Base-by-base conservation (phyloP, 768 basidiomycete genomes). In the Tulasnella sp. region DNA sequence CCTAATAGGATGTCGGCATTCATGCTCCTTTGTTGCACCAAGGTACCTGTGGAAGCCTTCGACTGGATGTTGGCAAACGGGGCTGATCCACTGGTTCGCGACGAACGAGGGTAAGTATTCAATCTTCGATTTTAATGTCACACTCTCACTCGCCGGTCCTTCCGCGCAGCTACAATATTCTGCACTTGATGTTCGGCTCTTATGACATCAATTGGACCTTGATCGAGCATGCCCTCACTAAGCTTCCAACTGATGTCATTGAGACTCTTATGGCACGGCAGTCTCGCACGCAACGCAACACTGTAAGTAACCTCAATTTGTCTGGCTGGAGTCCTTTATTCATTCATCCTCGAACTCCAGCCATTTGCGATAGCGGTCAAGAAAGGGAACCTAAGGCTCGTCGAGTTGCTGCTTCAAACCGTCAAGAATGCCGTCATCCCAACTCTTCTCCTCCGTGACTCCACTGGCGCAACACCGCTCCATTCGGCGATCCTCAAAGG, bases 1-100 rank as follows among this genome's bases (percentile, higher is more conserved):
- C 34, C 58, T 3, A 36, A 72, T 19, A 29, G 72, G 11, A 42
- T 34, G 22, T 78, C 78, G 9, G 79, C 85, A 4, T 78, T 89
- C 29, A 79, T 86, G 72, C 76, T 87, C 14, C 87, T 87, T 0
- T 85, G 85, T 0, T 80, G 81, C 31, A 78, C 69, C 22, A 80
- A 80, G 1, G 81, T 79, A 22, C 79, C 81, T 12, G 71, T 80
- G 0, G 82, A 83, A 2, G 73, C 88, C 17, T 79, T 90, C 25
- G 88, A 90, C 67, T 89, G 86, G 80, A 81, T 90, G 67, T 81
- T 90, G 8, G 83, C 83, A 9, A 86, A 85, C 64, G 85, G 85
- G 0, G 82, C 87, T 7, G 86, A 87, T 31, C 84, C 86, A 4
- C 80, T 81, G 8, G 86, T 86, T 31, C 83, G 79, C 5, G 87